Conservation (phyloP, 2,329 filamentous ascomycete species). For the Xylariaceae sp. region DNA sequence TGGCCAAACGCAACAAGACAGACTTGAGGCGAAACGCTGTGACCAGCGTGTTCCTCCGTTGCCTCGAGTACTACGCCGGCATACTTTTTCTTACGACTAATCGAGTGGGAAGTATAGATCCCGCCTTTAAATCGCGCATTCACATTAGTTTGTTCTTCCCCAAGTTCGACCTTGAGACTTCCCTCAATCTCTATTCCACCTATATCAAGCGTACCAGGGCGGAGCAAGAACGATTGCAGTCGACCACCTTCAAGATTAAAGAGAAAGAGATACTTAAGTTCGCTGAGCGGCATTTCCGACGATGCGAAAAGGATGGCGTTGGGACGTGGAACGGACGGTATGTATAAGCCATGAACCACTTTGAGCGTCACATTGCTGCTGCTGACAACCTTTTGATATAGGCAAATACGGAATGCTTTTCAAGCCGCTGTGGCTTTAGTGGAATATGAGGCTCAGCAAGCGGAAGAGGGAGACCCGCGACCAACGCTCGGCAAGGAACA, state of each 20-base stretch:
- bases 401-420: constrained; percentile 17
- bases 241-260: constrained; percentile 7
- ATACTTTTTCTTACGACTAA: constrained; percentile 12
- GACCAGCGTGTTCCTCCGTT: constrained; percentile 10
- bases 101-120: constrained; percentile 13
- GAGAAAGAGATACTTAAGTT: constrained; percentile 16
- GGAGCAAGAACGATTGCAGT: constrained; percentile 5
- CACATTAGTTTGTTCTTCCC: constrained; percentile 13
- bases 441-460: constrained; percentile 8
- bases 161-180: constrained; percentile 5
- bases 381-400: background rate
- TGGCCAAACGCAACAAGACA: constrained; percentile 10
- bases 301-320: constrained; percentile 11
- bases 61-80: constrained; percentile 9
- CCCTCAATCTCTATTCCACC: constrained; percentile 5
- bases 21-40: constrained; percentile 12
- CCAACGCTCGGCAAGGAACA: constrained; percentile 11
- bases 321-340: constrained; percentile 16
- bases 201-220: constrained; percentile 8
- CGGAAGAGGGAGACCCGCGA: background rate
- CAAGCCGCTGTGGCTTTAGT: constrained; percentile 13
- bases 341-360: background rate
- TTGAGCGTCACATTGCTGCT: background rate
- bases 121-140: constrained; percentile 14
- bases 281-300: constrained; percentile 10